A percentile compares a stretch with the other conserved stretches of the same genome.
phyloP scores from a whole-genome alignment of 2,329 filamentous ascomycete species.

The Aspergillus sclerotialis region DNA sequence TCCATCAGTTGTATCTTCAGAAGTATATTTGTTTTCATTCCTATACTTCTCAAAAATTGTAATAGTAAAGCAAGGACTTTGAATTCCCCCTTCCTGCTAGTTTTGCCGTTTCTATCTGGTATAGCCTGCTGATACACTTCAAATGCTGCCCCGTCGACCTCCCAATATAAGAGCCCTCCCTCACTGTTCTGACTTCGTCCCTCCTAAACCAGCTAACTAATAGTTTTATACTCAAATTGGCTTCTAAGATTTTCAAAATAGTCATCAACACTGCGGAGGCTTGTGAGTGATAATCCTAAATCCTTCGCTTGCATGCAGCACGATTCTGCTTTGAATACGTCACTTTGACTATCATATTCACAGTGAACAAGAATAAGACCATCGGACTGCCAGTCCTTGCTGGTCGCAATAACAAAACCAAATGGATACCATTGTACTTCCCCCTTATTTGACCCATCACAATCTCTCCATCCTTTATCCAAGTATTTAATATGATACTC shows the following conservation, averaged over 20 bases:
- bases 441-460: neutral
- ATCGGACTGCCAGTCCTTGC: neutral
- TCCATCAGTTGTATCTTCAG: no score
- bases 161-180: no score
- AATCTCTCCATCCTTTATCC: constrained; percentile 1
- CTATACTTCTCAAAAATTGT: no score
- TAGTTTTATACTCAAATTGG: no score
- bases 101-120: no score
- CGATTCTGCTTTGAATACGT: neutral
- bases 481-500: neutral
- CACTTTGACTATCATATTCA: neutral
- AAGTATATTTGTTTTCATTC: no score
- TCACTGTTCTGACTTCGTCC: no score
- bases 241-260: constrained; percentile 1
- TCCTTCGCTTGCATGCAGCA: neutral
- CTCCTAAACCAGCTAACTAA: no score
- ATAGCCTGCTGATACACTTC: no score
- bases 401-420: neutral
- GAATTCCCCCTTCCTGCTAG: no score
- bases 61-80: no score
- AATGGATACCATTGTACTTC: neutral
- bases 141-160: no score
- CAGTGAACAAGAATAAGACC: neutral
- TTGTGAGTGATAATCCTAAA: neutral
- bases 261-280: neutral